Evolutionary conservation across 305 asterid genomes (phyloP), one percentile per base, ranked within the genome.

Genomic region (Solanum aculeatissimum): DNA sequence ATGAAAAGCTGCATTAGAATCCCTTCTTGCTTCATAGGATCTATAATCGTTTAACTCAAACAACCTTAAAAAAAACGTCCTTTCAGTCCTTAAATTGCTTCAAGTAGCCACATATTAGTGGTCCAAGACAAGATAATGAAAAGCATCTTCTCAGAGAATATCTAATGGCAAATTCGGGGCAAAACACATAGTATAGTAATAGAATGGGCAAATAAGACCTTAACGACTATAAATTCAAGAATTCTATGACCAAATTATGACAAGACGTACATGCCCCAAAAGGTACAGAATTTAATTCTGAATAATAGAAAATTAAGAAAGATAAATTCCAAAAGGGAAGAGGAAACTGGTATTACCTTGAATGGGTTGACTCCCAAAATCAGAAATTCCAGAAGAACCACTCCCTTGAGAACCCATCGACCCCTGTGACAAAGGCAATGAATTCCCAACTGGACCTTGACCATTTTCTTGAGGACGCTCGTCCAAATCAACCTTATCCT

Each of bases 351-450:
- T 66, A 43, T 82, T 91, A 94, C 98, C 98, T 86, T 89, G 91
- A 53, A 49, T 71, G 11, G 85, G 89, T 57, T 87, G 91, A 85
- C 85, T 88, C 35, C 83, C 91, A 9, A 87, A 84, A 88, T 92
- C 94, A 65, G 92, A 88, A 55, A 88, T 75, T 25, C 90, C 96
- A 57, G 94, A 92, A 43, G 96, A 92, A 71, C 90, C 93, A 88
- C 93, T 92, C 70, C 90, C 85, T 51, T 82, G 92, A 18, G 95
- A 89, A 86, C 92, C 95, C 69, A 87, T 71, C 0, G 96, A 92
- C 43, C 90, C 91, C 71, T 90, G 93, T 4, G 94, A 85, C 5
- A 87, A 86, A 0, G 85, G 87, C 83, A 83, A 55, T 32, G 86
- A 87, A 77, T 86, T 83, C 11, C 88, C 23, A 51, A 42, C 91